Base-by-base conservation (phyloP, 805 yeast species). In the Monosporozyma unispora region DNA sequence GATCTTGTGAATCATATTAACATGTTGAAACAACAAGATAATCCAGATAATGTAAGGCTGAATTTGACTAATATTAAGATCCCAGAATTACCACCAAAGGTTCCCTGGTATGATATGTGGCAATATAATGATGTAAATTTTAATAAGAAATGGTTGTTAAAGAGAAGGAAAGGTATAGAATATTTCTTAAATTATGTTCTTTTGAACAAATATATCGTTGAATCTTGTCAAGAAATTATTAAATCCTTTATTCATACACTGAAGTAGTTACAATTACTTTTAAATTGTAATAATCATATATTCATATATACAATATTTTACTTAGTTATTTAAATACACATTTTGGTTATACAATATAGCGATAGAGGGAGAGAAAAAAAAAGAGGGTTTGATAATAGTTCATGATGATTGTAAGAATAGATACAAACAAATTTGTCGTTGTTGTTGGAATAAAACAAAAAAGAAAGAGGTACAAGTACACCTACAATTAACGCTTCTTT, bases 141-240 rank as follows among this genome's bases (percentile, higher is more conserved):
- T 57, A 61, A 71, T 44, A 64, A 57, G 40, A 60, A 54, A 19
- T 80, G 84, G 78, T 60, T 81, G 8, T 81, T 78, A 50, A 68
- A 68, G 14, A 62, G 87, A 42, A 64, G 84, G 18, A 72, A 70
- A 50, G 82, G 83, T 0, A 62, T 81, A 21, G 86, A 81, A 56
- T 76, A 76, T 72, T 81, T 82, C 65, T 59, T 81, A 58, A 76
- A 77, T 56, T 73, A 73, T 41, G 73, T 79, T 4, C 62, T 81
- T 12, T 64, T 80, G 55, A 76, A 80, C 54, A 53, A 52, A 22
- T 52, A 49, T 7, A 79, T 84, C 0, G 60, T 67, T 21, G 62
- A 70, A 28, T 21, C 18, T 10, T 53, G 53, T 22, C 44, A 42
- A 14, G 39, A 47, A 3, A 41, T 45, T 3, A 53, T 53, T 40